phyloP scores from a whole-genome alignment of 2,329 filamentous ascomycete genomes.

The Fusarium tanahbumbuense region DNA sequence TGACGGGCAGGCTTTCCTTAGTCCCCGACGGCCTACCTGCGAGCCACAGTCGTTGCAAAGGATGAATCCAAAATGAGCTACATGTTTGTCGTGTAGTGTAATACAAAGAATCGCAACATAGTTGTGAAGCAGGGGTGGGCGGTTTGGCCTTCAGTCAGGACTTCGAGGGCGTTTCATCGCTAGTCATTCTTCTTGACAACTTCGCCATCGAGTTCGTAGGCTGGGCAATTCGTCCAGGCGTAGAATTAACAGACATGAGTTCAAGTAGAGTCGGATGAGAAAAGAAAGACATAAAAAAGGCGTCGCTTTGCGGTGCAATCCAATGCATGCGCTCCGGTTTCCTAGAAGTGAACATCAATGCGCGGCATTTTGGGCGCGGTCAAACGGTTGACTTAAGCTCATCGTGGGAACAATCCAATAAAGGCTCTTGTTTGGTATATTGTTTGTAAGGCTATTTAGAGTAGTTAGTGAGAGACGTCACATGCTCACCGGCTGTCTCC shows the following conservation, averaged over 20 bases:
- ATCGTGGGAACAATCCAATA: background rate
- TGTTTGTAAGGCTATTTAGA: background rate
- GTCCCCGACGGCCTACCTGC: no score
- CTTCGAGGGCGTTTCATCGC: background rate
- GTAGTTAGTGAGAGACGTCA: background rate
- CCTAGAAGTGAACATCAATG: background rate
- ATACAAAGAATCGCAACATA: no score
- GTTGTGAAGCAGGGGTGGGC: no score
- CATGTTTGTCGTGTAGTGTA: no score
- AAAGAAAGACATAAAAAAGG: background rate
- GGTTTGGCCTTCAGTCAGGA: no score
- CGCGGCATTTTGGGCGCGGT: no score
- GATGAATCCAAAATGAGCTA: no score
- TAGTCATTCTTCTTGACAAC: background rate
- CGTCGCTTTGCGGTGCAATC: background rate
- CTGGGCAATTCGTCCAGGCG: background rate
- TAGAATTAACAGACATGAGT: background rate
- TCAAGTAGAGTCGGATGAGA: background rate
- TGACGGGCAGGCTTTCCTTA: no score
- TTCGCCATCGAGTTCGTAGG: background rate
- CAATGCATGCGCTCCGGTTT: background rate
- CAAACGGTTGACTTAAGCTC: background rate
- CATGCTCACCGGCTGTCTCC: background rate
- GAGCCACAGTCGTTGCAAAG: no score
- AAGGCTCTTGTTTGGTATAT: background rate